These are phyloP conservation scores for Penicillium goetzii DNA, from an alignment of 495 filamentous ascomycete genomes.

Conservation along the genomic window DNA sequence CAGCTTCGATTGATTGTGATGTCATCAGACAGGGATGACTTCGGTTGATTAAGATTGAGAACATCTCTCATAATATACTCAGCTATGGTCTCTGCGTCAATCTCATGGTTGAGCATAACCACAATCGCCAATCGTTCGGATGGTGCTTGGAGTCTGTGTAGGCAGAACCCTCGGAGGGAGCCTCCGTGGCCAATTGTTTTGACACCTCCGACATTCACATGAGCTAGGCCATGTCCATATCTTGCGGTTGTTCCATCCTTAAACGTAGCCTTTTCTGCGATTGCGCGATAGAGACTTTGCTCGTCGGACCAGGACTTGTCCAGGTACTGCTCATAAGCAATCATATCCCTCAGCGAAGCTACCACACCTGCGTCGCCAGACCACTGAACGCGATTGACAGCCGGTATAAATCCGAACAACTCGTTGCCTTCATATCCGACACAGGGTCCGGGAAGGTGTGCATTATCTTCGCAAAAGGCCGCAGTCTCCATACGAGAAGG, in stretches of 20 bases:
- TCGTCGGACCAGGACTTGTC: slow-evolving; percentile 2
- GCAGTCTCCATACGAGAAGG: not conserved
- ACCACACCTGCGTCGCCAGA: slow-evolving; percentile 5
- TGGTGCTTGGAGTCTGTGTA: slow-evolving; percentile 1
- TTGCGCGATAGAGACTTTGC: slow-evolving; percentile 6
- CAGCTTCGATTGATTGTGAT: not conserved
- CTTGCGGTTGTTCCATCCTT: not conserved
- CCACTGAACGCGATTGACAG: slow-evolving; percentile 20
- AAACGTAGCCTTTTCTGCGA: not conserved
- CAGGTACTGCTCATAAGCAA: slow-evolving; percentile 5
- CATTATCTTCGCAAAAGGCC: slow-evolving; percentile 3
- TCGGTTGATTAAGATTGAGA: not conserved
- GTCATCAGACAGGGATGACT: not conserved
- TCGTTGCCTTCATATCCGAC: slow-evolving; percentile 3
- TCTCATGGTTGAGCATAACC: slow-evolving; percentile 8
- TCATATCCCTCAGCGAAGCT: slow-evolving; percentile 3
- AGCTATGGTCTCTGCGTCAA: slow-evolving; percentile 5
- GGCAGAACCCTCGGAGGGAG: slow-evolving; percentile 3
- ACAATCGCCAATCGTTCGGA: slow-evolving; percentile 6
- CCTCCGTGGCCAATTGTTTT: slow-evolving; percentile 2
- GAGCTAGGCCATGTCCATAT: slow-evolving; percentile 3
- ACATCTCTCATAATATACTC: not conserved
- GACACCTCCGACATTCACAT: not conserved
- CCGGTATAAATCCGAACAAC: not conserved
- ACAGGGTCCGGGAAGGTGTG: not conserved